Base-by-base conservation (phyloP, 352 stramenopile genomes). In the Phytophthora sp. region DNA sequence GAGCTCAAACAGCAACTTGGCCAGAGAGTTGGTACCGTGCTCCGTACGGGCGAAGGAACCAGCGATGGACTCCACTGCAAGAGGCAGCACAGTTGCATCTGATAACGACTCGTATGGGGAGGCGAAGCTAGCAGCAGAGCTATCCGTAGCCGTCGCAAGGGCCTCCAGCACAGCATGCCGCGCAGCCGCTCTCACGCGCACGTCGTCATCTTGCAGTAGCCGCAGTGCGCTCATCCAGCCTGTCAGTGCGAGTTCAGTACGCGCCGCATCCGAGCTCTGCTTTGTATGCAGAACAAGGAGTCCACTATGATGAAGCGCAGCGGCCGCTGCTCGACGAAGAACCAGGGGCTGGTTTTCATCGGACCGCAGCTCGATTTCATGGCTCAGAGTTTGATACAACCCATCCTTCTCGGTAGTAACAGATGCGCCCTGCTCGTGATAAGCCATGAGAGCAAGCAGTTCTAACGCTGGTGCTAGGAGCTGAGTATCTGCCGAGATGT, bases 181-280 rank as follows among this genome's bases (percentile, higher is more conserved):
- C n/a, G 44, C 66, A 21, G 33, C 21, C 33, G 66, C 49, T 73
- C 71, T 61, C 13, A 78, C 71, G 46, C 57, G 39, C n/a, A 55
- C 63, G 21, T 89, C 74, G 45, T 94, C 86, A 57, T 92, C 86
- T 71, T 94, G 86, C 49, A 94, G 69, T 7, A 93, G 64, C 46
- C 66, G 74, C 13, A 94, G 52, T n/a, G 70, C 76, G 13, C 73
- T 80, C 23, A 82, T 70, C 86, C 86, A 94, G 5, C 73, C 73
- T 57, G 81, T 54, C 18, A 91, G 50, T 2, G 74, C 66, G 27
- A 89, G 45, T 2, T 82, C 62, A 6, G 54, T 45, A 30, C 16
- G 49, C 30, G 35, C 57, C 23, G 20, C n/a, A 42, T 18, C 47
- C 29, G 0, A 49, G 11, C 35, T 60, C 29, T 63, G 13, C 30